Base-by-base conservation (phyloP, 139 green algal species). In the Chlorella sp. region DNA sequence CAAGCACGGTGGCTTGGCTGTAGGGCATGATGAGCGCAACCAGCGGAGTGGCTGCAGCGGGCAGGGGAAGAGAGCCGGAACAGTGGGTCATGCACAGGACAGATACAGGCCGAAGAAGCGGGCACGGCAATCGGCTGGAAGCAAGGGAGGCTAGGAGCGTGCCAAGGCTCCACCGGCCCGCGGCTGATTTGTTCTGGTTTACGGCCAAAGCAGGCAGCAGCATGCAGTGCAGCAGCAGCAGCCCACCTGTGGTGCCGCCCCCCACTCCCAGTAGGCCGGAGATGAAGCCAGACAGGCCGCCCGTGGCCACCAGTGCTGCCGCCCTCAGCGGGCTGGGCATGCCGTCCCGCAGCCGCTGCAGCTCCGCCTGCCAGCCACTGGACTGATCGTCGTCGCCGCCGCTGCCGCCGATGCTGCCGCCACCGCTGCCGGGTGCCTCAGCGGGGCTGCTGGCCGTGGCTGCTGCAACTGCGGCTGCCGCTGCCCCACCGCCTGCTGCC, bases 191-290 rank as follows among this genome's bases (percentile, higher is more conserved):
- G n/a, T n/a, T n/a, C n/a, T n/a, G n/a, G n/a, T n/a, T n/a, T n/a
- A n/a, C n/a, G n/a, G n/a, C n/a, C n/a, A n/a, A n/a, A n/a, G 5
- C 65, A 28, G 20, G 32, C 65, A 21, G n/a, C 30, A 72, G 17
- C n/a, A 26, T 26, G 4, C 30, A 21, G 15, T 18, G 5, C 23
- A 2, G 15, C 67, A 74, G 38, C 26, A 32, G 30, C 70, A 39
- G 25, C 72, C 62, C 30, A 80, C 72, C 44, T 28, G 92, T 79
- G n/a, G 89, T 94, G 34, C 87, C 91, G 28, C 89, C 90, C 11
- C 92, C 92, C 36, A 96, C 93, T 57, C 93, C 93, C 28, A 96
- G 86, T 51, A 96, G 85, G 3, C 93, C 93, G 16, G 76, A 90
- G 12, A 90, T 89, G 34, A 95, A 91, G 28, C 93, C 93, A 11